Conservation (phyloP, 331 rosid genomes). For the Quercus lobata region DNA sequence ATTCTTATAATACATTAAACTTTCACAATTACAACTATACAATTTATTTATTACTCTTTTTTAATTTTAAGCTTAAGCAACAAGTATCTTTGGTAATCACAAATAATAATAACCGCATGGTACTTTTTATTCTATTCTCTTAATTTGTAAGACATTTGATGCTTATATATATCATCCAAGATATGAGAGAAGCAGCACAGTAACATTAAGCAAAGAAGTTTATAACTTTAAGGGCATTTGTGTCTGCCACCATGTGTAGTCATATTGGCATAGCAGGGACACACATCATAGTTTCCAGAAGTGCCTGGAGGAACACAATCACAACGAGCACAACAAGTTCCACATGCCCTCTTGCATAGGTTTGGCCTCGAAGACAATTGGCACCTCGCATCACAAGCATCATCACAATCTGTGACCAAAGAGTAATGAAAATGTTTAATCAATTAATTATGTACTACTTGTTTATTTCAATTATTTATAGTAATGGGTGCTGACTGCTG, state of each 20-base stretch:
- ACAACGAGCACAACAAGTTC: conserved; percentile 68
- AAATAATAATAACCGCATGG: background rate
- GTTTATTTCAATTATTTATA: background rate
- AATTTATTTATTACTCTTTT: no score
- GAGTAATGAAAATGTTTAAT: background rate
- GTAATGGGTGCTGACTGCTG: background rate
- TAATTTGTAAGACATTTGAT: background rate
- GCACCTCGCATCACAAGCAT: conserved; percentile 53
- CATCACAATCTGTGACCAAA: conserved; percentile 41
- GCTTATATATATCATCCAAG: background rate
- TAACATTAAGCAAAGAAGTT: background rate
- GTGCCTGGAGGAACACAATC: conserved; percentile 83
- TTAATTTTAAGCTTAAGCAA: no score
- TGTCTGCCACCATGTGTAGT: conserved; percentile 64
- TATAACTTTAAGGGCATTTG: conserved; percentile 66
- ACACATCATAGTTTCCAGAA: conserved; percentile 50
- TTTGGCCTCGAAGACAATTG: conserved; percentile 46
- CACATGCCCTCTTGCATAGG: conserved; percentile 68
- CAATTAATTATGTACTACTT: background rate
- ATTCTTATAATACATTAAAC: no score
- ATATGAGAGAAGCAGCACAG: background rate
- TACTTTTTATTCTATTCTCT: background rate
- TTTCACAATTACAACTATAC: no score
- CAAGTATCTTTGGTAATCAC: no score
- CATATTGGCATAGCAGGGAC: conserved; percentile 69